These are phyloP conservation scores for Dactylis glomerata DNA, from an alignment of 176 grass and related monocot species.

Conservation along the genomic window DNA sequence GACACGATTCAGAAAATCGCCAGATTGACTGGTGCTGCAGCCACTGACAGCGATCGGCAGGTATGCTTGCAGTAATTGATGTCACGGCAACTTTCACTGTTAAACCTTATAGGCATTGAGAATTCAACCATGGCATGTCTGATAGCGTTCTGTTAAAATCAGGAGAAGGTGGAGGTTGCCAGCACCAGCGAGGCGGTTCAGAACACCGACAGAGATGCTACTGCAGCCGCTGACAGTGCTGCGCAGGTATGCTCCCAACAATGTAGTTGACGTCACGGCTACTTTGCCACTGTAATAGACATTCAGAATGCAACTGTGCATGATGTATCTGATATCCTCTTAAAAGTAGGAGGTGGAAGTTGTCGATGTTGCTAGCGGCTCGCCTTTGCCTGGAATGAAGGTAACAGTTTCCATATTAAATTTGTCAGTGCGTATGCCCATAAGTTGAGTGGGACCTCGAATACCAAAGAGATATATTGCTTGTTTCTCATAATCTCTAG, in stretches of 20 bases:
- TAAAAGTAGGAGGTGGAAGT: constrained; percentile 51
- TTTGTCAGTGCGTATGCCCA: not conserved
- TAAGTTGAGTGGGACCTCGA: not conserved
- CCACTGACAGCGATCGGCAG: constrained; percentile 26
- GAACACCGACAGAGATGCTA: constrained; percentile 32
- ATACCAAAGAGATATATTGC: not conserved
- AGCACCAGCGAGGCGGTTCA: not conserved
- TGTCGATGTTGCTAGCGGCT: constrained; percentile 68
- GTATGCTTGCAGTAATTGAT: constrained; percentile 28
- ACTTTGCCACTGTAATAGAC: not conserved
- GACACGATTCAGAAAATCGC: not conserved
- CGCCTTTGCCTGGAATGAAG: constrained; percentile 96
- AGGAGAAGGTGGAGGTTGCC: constrained; percentile 54
- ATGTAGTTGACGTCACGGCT: not conserved
- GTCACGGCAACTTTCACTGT: not conserved
- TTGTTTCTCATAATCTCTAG: constrained; percentile 16
- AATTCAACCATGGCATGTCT: constrained; percentile 5
- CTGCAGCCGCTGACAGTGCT: constrained; percentile 15
- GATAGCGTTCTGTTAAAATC: constrained; percentile 35
- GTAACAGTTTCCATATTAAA: constrained; percentile 32
- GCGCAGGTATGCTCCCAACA: constrained; percentile 37
- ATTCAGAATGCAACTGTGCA: not conserved
- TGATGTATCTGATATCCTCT: constrained; percentile 31
- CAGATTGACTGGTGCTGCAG: constrained; percentile 25
- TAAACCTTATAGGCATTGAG: not conserved